Evolutionary conservation across 768 basidiomycete genomes (phyloP), one percentile per base, ranked within the genome.

Genomic region (Boletellus ananiceps): DNA sequence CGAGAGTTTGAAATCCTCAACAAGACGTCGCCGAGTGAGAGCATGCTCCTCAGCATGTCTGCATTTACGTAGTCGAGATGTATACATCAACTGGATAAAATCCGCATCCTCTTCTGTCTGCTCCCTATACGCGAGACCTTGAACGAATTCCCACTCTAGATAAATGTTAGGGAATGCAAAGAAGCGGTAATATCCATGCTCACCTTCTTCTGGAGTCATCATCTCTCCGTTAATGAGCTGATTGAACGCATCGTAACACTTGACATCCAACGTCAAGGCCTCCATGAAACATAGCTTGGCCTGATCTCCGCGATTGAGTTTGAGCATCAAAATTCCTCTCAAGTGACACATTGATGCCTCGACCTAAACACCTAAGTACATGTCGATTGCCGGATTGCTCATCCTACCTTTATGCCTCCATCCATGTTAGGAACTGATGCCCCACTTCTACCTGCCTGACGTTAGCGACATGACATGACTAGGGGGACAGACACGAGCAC

Each of bases 331-430:
- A 19, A 96, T 71, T 12, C 94, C 96, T 47, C 96, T 82, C 15
- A 99, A 74, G 62, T 95, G 86, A 62, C 95, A 97, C 83, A 97
- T 94, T 2, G 95, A 96, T 4, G 96, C 92, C 72, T 98, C 93
- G 34, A 97, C 88, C 93, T 95, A 56, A n/a, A 32, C 14, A 44
- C 32, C 34, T 53, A 33, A 54, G 52, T 40, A 39, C 8, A 32
- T 1, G 16, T n/a, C 18, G 38, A 41, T 35, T 34, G 12, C 29
- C 32, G 54, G 21, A 52, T 38, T 34, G 48, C 23, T 46, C 38
- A 11, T 18, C 70, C 50, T 50, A 93, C 93, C 73, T 99, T 99
- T 66, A 98, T 91, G 4, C 96, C 96, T 25, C 92, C 93, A 58
- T 97, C 93, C 12, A 84, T 73, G 60, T 87, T 93, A 6, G 84